These are phyloP conservation scores for Scedosporium boydii DNA, from an alignment of 2,329 filamentous ascomycete genomes.

Conservation along the genomic window DNA sequence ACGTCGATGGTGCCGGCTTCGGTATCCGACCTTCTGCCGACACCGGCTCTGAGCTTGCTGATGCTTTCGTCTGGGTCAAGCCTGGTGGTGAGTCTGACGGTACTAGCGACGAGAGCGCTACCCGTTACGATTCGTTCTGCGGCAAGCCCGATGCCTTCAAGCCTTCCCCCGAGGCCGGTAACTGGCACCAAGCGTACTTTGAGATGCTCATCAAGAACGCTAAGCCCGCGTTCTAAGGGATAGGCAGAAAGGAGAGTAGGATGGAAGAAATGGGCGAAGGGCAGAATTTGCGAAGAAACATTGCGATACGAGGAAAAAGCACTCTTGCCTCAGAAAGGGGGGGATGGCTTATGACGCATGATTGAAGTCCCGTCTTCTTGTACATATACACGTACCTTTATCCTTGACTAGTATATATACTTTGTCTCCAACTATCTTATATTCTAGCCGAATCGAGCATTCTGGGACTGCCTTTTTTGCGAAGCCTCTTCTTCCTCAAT, in stretches of 20 bases:
- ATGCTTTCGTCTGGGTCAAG: slow-evolving; percentile 60
- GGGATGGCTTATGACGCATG: background rate
- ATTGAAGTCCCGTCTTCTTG: background rate
- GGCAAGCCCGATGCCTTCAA: slow-evolving; percentile 30
- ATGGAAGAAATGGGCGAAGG: background rate
- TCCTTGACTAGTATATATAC: slow-evolving; percentile 1
- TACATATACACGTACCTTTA: background rate
- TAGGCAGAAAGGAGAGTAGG: background rate
- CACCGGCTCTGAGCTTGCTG: slow-evolving; percentile 46
- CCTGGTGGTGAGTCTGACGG: slow-evolving; percentile 45
- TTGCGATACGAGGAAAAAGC: background rate
- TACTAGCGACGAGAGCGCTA: slow-evolving; percentile 24
- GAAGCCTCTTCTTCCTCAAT: no score
- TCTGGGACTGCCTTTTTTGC: background rate
- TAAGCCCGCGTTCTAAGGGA: slow-evolving; percentile 6
- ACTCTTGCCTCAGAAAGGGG: background rate
- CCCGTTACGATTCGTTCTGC: slow-evolving; percentile 27
- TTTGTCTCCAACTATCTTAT: background rate
- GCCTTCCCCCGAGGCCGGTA: slow-evolving; percentile 42
- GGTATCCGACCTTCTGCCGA: slow-evolving; percentile 45
- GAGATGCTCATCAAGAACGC: slow-evolving; percentile 15
- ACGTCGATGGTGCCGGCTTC: slow-evolving; percentile 51
- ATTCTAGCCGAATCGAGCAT: background rate
- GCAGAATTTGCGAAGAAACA: background rate
- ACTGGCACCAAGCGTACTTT: slow-evolving; percentile 26